A percentile compares a stretch with the other conserved stretches of the same genome.
Evolutionary conservation across 2,329 filamentous ascomycete species (phyloP).

Genomic region (Penicillium griseofulvum): DNA sequence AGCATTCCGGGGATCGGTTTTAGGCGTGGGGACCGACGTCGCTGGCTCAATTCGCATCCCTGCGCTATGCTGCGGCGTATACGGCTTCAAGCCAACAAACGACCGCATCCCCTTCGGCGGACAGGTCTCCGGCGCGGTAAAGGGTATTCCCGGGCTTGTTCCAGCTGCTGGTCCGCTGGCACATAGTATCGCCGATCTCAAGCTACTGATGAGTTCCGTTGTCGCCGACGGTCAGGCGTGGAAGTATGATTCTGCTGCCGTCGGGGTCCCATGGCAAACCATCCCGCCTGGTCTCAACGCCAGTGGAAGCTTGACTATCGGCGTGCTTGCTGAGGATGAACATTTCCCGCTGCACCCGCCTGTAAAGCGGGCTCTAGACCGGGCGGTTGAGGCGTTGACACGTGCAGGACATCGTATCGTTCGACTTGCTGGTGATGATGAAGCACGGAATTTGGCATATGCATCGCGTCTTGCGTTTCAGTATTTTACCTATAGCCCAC

Average conservation of each 20-base stretch:
- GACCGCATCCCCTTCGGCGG: constrained; percentile 33
- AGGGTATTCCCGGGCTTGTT: constrained; percentile 20
- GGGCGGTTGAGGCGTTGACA: constrained; percentile 40
- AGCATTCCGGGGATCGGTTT: constrained; percentile 36
- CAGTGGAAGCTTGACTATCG: constrained; percentile 43
- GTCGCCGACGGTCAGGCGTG: constrained; percentile 42
- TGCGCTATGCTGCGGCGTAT: constrained; percentile 34
- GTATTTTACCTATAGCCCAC: constrained; percentile 36
- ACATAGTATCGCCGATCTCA: constrained; percentile 21
- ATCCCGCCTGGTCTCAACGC: constrained; percentile 3
- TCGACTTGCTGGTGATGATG: constrained; percentile 33
- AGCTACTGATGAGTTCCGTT: constrained; percentile 40
- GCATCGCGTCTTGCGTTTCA: constrained; percentile 40
- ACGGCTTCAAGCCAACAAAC: constrained; percentile 37
- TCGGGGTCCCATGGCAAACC: constrained; percentile 49
- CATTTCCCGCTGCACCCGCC: constrained; percentile 53
- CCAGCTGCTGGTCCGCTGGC: constrained; percentile 22
- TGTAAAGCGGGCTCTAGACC: constrained; percentile 46
- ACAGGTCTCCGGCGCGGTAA: constrained; percentile 16
- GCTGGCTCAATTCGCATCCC: constrained; percentile 40
- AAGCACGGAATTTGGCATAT: constrained; percentile 23
- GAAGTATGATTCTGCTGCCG: constrained; percentile 44
- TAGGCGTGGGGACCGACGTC: constrained; percentile 39
- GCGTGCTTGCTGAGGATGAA: constrained; percentile 49
- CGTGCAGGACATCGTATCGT: constrained; percentile 49